A percentile compares a stretch with the other conserved stretches of the same genome.
Conservation (phyloP, 352 stramenopile species). For the Phytophthora citrophthora region DNA sequence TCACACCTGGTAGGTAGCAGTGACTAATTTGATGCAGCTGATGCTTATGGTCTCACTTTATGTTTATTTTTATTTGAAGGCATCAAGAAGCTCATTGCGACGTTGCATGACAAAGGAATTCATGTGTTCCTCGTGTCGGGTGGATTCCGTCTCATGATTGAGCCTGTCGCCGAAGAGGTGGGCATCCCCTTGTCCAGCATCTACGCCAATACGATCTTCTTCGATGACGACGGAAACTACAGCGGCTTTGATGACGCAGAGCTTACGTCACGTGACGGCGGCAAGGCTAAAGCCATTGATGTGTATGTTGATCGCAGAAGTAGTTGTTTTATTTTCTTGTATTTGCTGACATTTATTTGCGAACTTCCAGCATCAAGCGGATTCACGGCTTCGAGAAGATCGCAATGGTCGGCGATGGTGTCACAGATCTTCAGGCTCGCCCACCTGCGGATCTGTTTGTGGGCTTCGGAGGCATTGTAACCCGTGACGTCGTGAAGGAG, state of each 20-base stretch:
- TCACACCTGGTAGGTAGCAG: conserved; percentile 76
- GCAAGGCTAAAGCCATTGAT: conserved; percentile 83
- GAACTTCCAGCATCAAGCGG: conserved; percentile 88
- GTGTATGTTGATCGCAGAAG: conserved; percentile 40
- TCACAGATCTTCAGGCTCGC: conserved; percentile 97
- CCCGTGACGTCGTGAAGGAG: conserved; percentile 92
- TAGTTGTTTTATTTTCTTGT: background rate
- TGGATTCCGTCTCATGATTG: conserved; percentile 99
- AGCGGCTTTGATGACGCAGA: conserved; percentile 94
- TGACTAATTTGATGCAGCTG: background rate
- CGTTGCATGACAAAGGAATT: conserved; percentile 90
- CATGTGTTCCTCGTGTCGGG: conserved; percentile 98
- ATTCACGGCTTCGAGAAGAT: conserved; percentile 93
- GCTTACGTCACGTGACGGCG: conserved; percentile 90
- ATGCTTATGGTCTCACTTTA: background rate
- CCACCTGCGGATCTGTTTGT: conserved; percentile 97
- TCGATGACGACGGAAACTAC: conserved; percentile 91
- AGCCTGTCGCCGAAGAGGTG: conserved; percentile 93
- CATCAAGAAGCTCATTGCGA: conserved; percentile 90
- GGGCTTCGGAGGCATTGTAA: conserved; percentile 97
- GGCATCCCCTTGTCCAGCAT: conserved; percentile 91
- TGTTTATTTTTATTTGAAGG: conserved; percentile 29
- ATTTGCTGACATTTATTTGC: conserved; percentile 12
- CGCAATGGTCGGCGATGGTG: conserved; percentile 99
- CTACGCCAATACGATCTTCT: conserved; percentile 98